Conservation (phyloP, 495 filamentous ascomycete genomes). For the Lineolata rhizophorae region DNA sequence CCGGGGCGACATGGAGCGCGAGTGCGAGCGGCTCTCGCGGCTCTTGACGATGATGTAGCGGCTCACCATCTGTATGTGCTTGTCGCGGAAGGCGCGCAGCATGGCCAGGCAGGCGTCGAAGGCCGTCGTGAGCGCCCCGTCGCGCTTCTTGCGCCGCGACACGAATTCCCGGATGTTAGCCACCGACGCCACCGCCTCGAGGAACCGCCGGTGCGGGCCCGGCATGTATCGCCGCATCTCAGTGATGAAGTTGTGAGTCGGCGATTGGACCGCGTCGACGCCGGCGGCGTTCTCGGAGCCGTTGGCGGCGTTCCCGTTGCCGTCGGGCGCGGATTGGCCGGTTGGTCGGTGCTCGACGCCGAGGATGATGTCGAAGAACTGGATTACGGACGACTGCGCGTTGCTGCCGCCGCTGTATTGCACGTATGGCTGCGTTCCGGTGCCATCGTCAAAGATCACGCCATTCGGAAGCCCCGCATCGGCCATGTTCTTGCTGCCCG, state of each 20-base stretch:
- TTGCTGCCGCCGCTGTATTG: slow-evolving; percentile 84
- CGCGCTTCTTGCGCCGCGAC: slow-evolving; percentile 25
- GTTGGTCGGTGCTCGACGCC: slow-evolving; percentile 85
- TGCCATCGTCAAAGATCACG: slow-evolving; percentile 65
- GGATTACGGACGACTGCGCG: slow-evolving; percentile 83
- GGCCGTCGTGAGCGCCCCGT: slow-evolving; percentile 48
- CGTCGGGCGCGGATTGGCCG: slow-evolving; percentile 35
- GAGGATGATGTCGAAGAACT: slow-evolving; percentile 85
- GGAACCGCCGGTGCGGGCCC: slow-evolving; percentile 70
- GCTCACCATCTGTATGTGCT: slow-evolving; percentile 89
- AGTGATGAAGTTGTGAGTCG: slow-evolving; percentile 74
- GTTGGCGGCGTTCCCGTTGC: too few relatives aligned
- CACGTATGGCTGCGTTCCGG: slow-evolving; percentile 38
- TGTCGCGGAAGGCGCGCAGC: slow-evolving; percentile 74
- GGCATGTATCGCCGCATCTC: slow-evolving; percentile 98
- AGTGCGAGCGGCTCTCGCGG: slow-evolving; percentile 27
- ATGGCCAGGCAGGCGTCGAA: slow-evolving; percentile 85
- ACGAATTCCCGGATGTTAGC: slow-evolving; percentile 84
- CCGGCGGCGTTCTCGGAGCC: slow-evolving; percentile 28
- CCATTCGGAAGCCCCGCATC: slow-evolving; percentile 77
- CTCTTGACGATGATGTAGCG: slow-evolving; percentile 78
- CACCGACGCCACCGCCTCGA: slow-evolving; percentile 54
- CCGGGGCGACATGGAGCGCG: slow-evolving; percentile 20
- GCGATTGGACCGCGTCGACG: slow-evolving; percentile 25
- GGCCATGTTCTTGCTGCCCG: slow-evolving; percentile 91